Evolutionary conservation across 2,329 filamentous ascomycete genomes (phyloP), one percentile per base, ranked within the genome.

Genomic region (Pyrenophora seminiperda): DNA sequence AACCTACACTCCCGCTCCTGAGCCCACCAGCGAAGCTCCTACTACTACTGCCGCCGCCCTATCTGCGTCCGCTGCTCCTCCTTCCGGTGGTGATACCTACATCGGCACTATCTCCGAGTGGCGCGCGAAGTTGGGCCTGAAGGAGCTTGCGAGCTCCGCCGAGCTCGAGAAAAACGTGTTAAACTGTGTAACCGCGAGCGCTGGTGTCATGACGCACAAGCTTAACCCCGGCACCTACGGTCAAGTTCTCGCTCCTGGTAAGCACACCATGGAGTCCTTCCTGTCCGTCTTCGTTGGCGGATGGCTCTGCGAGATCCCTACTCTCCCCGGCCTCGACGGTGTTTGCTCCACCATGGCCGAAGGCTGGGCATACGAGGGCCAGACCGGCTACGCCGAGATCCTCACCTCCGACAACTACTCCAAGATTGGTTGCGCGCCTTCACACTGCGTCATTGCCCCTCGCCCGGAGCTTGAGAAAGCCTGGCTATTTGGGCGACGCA

Each of bases 291-390:
- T 68, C 51, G 62, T 70, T 13, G 68, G 68, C 18, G 68, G 65
- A 41, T 71, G 68, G 68, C 66, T 71, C 42, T 71, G 68, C 66
- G 68, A 71, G 59, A 57, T 60, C 14, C 59, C 68, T 42, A 46
- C 44, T 30, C 55, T 65, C 17, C 47, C 59, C 18, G 66, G 65
- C 39, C 55, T 70, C 30, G 53, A 62, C 42, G 61, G 58, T 31
- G 50, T 64, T 53, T 70, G 68, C 63, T 5, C 27, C 10, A 51
- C 34, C 7, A 27, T 47, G 38, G 65, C 66, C 24, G 10, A 62
- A n/a, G 67, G 66, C 53, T 71, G 66, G 65, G 32, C 37, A 7
- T 65, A 70, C 61, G 7, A 54, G 15, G 66, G 66, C 46, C 63
- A 67, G 56, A 67, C 62, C 20, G 68, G 67, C 39, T 67, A 71